Evolutionary conservation across 75 land plant species (phyloP), one percentile per base, ranked within the genome.

Genomic region (Pinus taeda): DNA sequence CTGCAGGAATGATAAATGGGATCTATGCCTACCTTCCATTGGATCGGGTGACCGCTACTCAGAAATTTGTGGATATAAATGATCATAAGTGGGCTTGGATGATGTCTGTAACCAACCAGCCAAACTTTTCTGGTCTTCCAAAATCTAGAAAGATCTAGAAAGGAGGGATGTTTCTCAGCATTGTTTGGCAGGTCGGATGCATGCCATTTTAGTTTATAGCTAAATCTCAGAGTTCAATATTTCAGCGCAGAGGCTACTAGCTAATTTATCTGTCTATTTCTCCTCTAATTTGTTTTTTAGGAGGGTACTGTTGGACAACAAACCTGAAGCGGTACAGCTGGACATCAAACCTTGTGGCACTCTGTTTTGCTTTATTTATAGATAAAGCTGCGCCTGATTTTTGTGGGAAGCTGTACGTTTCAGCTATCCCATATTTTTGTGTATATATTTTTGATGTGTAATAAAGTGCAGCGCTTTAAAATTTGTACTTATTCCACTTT

Each of bases 81-180:
- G 89, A 93, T 69, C 95, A 85, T 39, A 91, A 83, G 63, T 93
- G 95, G 95, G 93, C 95, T 12, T 93, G 95, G 95, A 91, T 93
- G 45, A 79, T 91, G 76, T 88, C 93, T 8, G 91, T 89, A 13
- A 93, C 89, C 24, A 91, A 81, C 66, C 95, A 93, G 82, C 95
- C 95, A 20, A 93, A 88, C 74, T 93, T 93, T 39, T 37, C 72
- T 20, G 1, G 18, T 2, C 20, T 39, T 13, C 4, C 53, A n/a
- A 42, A 69, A 37, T 69, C 13, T 42, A 4, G 3, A 49, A 49
- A 49, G 55, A 49, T 45, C 53, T 45, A 45, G 11, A 7, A 69
- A 69, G 39, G 12, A 42, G 6, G 22, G 36, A 20, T 42, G 72
- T 36, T 42, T 22, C 42, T 11, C 22, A 5, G 21, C 18, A 67